Conservation (phyloP, 169 alveolate species). For the Plasmodium gallinaceum region DNA sequence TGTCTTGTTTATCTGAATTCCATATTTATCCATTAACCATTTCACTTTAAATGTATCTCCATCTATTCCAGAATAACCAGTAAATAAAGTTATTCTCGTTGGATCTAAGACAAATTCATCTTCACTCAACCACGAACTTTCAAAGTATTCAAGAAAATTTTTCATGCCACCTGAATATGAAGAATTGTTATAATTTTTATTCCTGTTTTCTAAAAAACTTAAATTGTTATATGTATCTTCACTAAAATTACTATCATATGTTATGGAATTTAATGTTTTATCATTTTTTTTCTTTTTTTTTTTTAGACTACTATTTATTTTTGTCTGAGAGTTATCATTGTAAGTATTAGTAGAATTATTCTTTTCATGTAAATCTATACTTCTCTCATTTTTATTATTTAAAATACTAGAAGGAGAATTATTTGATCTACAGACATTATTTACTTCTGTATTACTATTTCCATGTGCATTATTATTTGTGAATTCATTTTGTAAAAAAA, state of each 20-base stretch:
- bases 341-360: too few relatives aligned
- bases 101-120: slow-evolving; percentile 83
- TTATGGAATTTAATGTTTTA: neutral
- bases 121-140: slow-evolving; percentile 79
- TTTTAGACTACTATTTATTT: neutral
- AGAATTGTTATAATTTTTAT: slow-evolving; percentile 15
- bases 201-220: neutral
- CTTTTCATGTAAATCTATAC: too few relatives aligned
- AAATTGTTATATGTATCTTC: neutral
- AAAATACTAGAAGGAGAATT: too few relatives aligned
- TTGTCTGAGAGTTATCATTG: too few relatives aligned
- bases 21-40: slow-evolving; percentile 83
- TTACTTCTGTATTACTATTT: too few relatives aligned
- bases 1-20: slow-evolving; percentile 80
- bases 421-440: too few relatives aligned
- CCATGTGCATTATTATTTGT: too few relatives aligned
- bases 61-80: slow-evolving; percentile 80
- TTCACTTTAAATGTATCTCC: slow-evolving; percentile 83
- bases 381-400: too few relatives aligned
- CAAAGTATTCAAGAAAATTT: slow-evolving; percentile 74
- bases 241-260: slow-evolving; percentile 8
- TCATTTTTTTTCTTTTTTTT: slow-evolving; percentile 17
- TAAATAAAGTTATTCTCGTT: slow-evolving; percentile 79
- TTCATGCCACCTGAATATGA: slow-evolving; percentile 10
- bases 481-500: too few relatives aligned